phyloP scores from a whole-genome alignment of 1,284 basidiomycete genomes.

The Ceratobasidium sp. region DNA sequence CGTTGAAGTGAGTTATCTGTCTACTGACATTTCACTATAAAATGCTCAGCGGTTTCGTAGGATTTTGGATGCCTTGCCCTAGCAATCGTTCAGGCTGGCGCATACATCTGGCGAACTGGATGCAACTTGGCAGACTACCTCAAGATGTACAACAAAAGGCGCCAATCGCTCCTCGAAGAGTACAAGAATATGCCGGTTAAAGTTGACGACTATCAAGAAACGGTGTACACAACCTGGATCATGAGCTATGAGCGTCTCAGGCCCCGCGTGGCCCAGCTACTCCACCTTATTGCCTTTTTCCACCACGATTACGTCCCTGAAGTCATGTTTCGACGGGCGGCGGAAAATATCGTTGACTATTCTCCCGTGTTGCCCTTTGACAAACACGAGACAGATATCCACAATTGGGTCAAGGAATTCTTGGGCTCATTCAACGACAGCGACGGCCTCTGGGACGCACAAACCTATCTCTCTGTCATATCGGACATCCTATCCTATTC shows the following conservation, averaged over 20 bases:
- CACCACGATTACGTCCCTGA: constrained; percentile 7
- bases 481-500: constrained; percentile 11
- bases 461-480: neutral
- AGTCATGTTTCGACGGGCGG: constrained; percentile 10
- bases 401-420: constrained; percentile 6
- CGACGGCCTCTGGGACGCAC: constrained; percentile 1
- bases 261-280: neutral
- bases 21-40: neutral
- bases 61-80: constrained; percentile 24
- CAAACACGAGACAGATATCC: neutral
- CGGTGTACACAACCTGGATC: no score
- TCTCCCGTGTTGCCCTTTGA: neutral
- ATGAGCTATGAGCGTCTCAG: constrained; percentile 17
- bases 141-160: neutral
- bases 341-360: neutral
- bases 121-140: constrained; percentile 1
- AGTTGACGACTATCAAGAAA: neutral
- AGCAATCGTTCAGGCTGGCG: constrained; percentile 41
- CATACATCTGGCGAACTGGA: constrained; percentile 9
- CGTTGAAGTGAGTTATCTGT: neutral
- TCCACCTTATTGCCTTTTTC: constrained; percentile 1
- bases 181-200: neutral
- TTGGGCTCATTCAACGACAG: neutral
- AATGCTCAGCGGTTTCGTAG: neutral
- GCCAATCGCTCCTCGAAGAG: constrained; percentile 1